Evolutionary conservation across 2,329 filamentous ascomycete species (phyloP), one percentile per base, ranked within the genome.

Genomic region (Didymella segeticola): DNA sequence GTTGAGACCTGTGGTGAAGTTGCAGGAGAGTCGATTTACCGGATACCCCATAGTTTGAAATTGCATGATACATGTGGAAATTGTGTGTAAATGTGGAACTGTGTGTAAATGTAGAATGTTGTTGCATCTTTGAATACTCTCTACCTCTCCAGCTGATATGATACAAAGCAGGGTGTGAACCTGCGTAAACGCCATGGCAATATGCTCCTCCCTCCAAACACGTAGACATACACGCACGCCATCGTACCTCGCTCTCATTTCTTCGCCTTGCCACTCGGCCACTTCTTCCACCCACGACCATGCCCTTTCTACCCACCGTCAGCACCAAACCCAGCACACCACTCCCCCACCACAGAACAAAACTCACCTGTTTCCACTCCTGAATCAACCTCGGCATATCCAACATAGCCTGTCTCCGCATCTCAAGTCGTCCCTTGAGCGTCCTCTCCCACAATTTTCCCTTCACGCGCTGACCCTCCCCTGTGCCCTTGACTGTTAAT

Each of bases 331-430:
- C 54, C 54, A 62, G 61, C 11, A 5, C 2, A 25, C n/a, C 7
- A 7, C 14, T 11, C 23, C 14, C 6, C 12, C 11, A 15, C n/a
- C n/a, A n/a, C n/a, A n/a, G n/a, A n/a, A n/a, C n/a, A 11, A 15
- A 43, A 64, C 86, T 74, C 80, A 95, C 90, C 85, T 89, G 87
- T 79, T 96, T 96, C 95, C 93, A 99, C 75, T 89, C 83, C 76
- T 89, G 86, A 74, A 99, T 90, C 80, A 98, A 85, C 70, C 89
- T 86, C 60, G 93, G 92, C 95, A 99, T 99, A 56, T 88, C 87
- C 80, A 96, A 77, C 91, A 98, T 97, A 55, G 95, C 95, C 76
- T 90, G 85, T 83, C 89, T 89, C 78, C 92, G 87, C 79, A 90
- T 86, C 75, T 96, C 91, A 83, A 98, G 86, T 82, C 88, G 86